Evolutionary conservation across 1,139 yeast genomes (phyloP).

Genomic region (Yamadazyma triangularis): DNA sequence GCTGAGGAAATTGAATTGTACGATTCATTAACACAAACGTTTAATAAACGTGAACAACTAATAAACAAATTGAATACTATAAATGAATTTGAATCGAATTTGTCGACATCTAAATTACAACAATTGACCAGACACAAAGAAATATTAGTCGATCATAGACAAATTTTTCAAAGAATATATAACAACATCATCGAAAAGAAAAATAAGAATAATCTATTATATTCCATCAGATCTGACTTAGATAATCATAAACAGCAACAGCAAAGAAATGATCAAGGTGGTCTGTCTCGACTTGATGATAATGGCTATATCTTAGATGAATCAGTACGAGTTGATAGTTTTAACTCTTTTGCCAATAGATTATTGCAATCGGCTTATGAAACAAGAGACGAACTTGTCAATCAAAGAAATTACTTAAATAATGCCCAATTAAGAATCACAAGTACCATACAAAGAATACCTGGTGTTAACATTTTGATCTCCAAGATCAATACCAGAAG

Average conservation of each 20-base stretch:
- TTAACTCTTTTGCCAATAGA: conserved; percentile 74
- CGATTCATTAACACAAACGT: conserved; percentile 41
- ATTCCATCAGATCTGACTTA: conserved; percentile 76
- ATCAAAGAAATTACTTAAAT: conserved; percentile 63
- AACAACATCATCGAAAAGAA: conserved; percentile 67
- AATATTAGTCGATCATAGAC: conserved; percentile 63
- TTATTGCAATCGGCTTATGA: conserved; percentile 79
- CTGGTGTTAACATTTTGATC: conserved; percentile 77
- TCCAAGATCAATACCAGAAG: conserved; percentile 83
- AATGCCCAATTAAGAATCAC: conserved; percentile 64
- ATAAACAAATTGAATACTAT: conserved; percentile 33
- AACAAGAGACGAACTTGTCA: conserved; percentile 77
- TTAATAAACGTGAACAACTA: conserved; percentile 30
- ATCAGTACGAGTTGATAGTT: conserved; percentile 64
- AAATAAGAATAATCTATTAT: conserved; percentile 66
- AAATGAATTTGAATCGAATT: conserved; percentile 53
- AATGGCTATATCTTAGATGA: conserved; percentile 77
- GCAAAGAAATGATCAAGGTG: conserved; percentile 9
- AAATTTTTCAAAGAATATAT: conserved; percentile 57
- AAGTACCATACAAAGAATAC: conserved; percentile 61
- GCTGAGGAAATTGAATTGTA: conserved; percentile 69
- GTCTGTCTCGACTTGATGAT: conserved; percentile 10
- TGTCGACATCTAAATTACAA: conserved; percentile 70
- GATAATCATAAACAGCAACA: conserved; percentile 47
- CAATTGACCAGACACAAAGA: conserved; percentile 84